Conservation (phyloP, 805 yeast species). For the Hanseniaspora meyeri region DNA sequence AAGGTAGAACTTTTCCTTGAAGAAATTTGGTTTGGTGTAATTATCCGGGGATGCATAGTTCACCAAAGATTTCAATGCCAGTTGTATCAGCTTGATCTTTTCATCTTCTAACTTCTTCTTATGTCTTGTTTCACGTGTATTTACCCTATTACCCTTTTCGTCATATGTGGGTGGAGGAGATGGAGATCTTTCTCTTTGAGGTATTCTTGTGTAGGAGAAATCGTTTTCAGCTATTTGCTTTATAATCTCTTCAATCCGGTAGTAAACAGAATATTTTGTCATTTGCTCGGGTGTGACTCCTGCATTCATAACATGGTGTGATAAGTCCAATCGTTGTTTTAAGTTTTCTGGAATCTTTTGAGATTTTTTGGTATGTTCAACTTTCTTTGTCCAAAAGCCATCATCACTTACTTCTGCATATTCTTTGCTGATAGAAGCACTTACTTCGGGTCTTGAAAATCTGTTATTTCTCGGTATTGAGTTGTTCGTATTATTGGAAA, state of each 20-base stretch:
- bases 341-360: constrained; percentile 12
- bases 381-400: constrained; percentile 12
- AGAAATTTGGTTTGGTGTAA: constrained; percentile 57
- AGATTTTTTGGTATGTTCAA: neutral
- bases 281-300: constrained; percentile 63
- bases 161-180: constrained; percentile 94
- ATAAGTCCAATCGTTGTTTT: constrained; percentile 21
- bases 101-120: constrained; percentile 58
- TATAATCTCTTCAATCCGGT: constrained; percentile 72
- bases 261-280: constrained; percentile 55
- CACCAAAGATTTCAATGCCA: constrained; percentile 60
- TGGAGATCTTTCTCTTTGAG: constrained; percentile 48
- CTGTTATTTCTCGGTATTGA: neutral
- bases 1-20: constrained; percentile 68
- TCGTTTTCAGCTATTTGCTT: constrained; percentile 42
- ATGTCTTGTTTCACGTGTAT: constrained; percentile 66
- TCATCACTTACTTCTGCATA: constrained; percentile 9
- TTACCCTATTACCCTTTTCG: constrained; percentile 64
- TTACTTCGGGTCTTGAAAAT: neutral
- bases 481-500: neutral
- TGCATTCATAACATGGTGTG: constrained; percentile 34
- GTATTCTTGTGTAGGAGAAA: constrained; percentile 33
- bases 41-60: constrained; percentile 69
- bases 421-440: neutral
- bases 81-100: constrained; percentile 64